These are phyloP conservation scores for Tolypocladium ophioglossoides DNA, from an alignment of 2,329 filamentous ascomycete species.

Conservation along the genomic window DNA sequence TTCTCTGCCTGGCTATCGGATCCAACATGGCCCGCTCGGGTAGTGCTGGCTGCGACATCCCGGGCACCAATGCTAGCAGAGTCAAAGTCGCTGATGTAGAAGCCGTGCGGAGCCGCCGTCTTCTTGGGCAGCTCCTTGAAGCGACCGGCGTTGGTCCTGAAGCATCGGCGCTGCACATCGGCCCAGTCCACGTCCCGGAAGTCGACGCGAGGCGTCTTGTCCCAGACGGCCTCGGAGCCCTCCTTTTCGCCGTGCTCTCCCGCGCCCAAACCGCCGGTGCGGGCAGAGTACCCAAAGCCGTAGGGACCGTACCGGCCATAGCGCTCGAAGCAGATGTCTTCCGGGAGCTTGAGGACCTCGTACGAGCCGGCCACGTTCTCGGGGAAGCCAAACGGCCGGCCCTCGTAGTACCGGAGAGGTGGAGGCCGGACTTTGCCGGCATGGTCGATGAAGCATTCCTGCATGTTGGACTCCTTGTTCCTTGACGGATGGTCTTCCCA, in stretches of 20 bases:
- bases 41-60: conserved; percentile 1
- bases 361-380: conserved; percentile 82
- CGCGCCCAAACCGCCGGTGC: conserved; percentile 72
- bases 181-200: conserved; percentile 72
- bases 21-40: not conserved
- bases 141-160: conserved; percentile 56
- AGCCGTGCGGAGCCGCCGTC: conserved; percentile 34
- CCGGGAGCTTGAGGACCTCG: conserved; percentile 62
- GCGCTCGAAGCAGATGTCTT: conserved; percentile 88
- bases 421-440: conserved; percentile 57
- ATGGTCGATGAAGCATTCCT: conserved; percentile 70
- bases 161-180: conserved; percentile 64
- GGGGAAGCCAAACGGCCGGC: conserved; percentile 75
- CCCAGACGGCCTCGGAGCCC: conserved; percentile 72
- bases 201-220: conserved; percentile 59
- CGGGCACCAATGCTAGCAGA: not conserved
- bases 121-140: conserved; percentile 44
- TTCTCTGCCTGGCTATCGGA: not conserved
- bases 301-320: conserved; percentile 85
- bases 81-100: conserved; percentile 27
- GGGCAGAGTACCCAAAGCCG: conserved; percentile 73
- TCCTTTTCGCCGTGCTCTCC: conserved; percentile 76
- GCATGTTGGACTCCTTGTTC: conserved; percentile 39
- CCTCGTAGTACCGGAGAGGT: conserved; percentile 60
- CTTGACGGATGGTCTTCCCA: conserved; percentile 23